Percentiles rank a stretch among this genome's conserved stretches.
Evolutionary conservation across 495 filamentous ascomycete species (phyloP).

Genomic region (Sabuloglossum arenarium): DNA sequence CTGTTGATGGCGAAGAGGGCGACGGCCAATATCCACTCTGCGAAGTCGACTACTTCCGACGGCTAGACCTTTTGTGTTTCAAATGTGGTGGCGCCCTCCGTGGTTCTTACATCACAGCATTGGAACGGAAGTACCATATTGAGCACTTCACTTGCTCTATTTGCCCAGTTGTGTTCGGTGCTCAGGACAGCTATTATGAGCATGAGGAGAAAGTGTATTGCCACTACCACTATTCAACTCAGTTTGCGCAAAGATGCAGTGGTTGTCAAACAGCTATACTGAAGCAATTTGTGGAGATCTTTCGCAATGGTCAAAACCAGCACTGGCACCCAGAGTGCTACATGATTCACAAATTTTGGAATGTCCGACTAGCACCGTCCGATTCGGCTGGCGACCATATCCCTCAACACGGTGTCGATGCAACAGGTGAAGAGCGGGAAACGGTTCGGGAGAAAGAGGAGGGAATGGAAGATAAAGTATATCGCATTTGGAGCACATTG

Average conservation of each 20-base stretch:
- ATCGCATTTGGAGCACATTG: conserved; percentile 92
- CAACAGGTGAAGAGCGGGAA: conserved; percentile 53
- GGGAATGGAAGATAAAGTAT: conserved; percentile 91
- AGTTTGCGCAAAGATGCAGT: conserved; percentile 88
- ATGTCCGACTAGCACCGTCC: conserved; percentile 57
- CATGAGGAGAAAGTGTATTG: conserved; percentile 94
- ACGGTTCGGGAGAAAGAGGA: conserved; percentile 71
- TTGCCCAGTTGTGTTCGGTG: conserved; percentile 92
- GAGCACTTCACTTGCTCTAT: conserved; percentile 98
- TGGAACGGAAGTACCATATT: conserved; percentile 96
- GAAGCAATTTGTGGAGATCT: conserved; percentile 99
- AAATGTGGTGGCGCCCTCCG: conserved; percentile 85
- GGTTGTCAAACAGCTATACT: conserved; percentile 96
- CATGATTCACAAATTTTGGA: conserved; percentile 99
- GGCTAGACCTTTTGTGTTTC: conserved; percentile 76
- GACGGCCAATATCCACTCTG: conserved; percentile 84
- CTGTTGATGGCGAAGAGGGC: conserved; percentile 72
- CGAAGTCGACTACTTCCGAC: conserved; percentile 93
- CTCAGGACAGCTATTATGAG: conserved; percentile 96
- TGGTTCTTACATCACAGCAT: conserved; percentile 93
- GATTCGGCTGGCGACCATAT: conserved; percentile 25
- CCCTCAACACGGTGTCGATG: conserved; percentile 18
- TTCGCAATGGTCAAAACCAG: conserved; percentile 90
- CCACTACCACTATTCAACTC: conserved; percentile 97
- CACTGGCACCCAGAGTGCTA: conserved; percentile 99